Evolutionary conservation across 2,329 filamentous ascomycete species (phyloP).

Genomic region (Leptographium wingfieldii): DNA sequence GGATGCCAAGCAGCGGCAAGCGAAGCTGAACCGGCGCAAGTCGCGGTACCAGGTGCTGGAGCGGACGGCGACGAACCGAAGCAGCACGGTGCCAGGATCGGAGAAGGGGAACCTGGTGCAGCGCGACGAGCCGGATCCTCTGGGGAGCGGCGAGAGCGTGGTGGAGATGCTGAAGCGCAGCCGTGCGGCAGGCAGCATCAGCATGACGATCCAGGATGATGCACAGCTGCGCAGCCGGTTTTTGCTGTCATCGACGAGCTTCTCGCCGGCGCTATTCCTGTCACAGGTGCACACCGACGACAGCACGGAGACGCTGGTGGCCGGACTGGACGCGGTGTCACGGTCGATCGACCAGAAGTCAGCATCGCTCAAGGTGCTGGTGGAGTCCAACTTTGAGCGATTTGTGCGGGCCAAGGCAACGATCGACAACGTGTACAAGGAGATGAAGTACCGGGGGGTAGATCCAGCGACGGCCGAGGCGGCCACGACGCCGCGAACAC

Average conservation of each 20-base stretch:
- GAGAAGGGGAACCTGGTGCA: slow-evolving; percentile 57
- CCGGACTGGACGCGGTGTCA: slow-evolving; percentile 75
- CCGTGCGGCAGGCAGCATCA: slow-evolving; percentile 43
- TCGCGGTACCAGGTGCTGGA: slow-evolving; percentile 80
- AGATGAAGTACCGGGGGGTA: slow-evolving; percentile 70
- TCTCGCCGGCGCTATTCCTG: slow-evolving; percentile 83
- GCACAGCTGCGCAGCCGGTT: slow-evolving; percentile 75
- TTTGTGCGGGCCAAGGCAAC: slow-evolving; percentile 96
- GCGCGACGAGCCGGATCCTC: slow-evolving; percentile 82
- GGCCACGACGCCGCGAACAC: slow-evolving; percentile 21
- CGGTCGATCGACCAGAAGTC: slow-evolving; percentile 96
- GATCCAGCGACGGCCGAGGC: slow-evolving; percentile 28
- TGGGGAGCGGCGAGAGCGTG: slow-evolving; percentile 81
- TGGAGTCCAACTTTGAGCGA: slow-evolving; percentile 96
- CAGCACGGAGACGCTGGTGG: slow-evolving; percentile 67
- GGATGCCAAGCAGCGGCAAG: slow-evolving; percentile 37
- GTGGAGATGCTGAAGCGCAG: slow-evolving; percentile 64
- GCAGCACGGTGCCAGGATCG: slow-evolving; percentile 54
- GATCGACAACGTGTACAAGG: slow-evolving; percentile 96
- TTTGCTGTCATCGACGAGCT: slow-evolving; percentile 87
- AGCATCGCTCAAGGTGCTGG: slow-evolving; percentile 86
- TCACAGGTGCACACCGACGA: slow-evolving; percentile 82
- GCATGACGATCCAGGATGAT: slow-evolving; percentile 59
- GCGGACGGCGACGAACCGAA: slow-evolving; percentile 55
- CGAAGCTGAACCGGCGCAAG: slow-evolving; percentile 46